Conservation (phyloP, 2,329 filamentous ascomycete genomes). For the Cordyceps javanica region DNA sequence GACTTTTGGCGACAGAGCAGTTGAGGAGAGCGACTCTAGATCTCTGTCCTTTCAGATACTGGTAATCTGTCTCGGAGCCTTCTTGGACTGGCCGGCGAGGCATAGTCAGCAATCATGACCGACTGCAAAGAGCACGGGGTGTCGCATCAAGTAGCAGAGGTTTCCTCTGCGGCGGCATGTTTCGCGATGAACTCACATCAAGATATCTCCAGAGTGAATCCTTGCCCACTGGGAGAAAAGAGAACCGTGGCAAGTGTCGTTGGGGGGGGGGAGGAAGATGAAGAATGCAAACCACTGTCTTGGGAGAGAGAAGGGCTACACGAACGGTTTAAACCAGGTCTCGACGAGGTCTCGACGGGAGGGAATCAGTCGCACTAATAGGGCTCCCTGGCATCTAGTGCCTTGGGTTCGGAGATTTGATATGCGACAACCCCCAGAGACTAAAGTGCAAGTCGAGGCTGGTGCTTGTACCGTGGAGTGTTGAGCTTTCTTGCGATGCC, state of each 20-base stretch:
- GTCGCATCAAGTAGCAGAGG: background rate
- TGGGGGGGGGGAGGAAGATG: conserved; percentile 21
- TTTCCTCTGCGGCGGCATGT: background rate
- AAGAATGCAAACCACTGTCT: conserved; percentile 33
- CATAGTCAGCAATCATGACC: background rate
- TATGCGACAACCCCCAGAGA: conserved; percentile 25
- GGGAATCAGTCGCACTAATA: conserved; percentile 24
- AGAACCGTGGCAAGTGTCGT: conserved; percentile 30
- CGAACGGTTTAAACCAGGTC: conserved; percentile 30
- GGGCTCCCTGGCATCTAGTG: conserved; percentile 22
- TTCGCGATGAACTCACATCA: conserved; percentile 42
- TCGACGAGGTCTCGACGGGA: conserved; percentile 32
- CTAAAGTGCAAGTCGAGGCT: conserved; percentile 23
- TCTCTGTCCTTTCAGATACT: background rate
- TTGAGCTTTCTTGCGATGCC: conserved; percentile 26
- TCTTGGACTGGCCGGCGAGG: background rate
- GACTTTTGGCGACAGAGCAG: background rate
- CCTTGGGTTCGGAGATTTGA: conserved; percentile 35
- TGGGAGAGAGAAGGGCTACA: conserved; percentile 28
- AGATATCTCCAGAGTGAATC: conserved; percentile 46
- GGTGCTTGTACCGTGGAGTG: conserved; percentile 26
- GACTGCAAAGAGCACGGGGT: background rate
- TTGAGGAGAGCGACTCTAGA: background rate
- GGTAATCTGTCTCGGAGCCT: background rate
- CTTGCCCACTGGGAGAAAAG: conserved; percentile 27